These are phyloP conservation scores for Lepiota brunneoincarnata DNA, from an alignment of 768 basidiomycete species.

Conservation along the genomic window DNA sequence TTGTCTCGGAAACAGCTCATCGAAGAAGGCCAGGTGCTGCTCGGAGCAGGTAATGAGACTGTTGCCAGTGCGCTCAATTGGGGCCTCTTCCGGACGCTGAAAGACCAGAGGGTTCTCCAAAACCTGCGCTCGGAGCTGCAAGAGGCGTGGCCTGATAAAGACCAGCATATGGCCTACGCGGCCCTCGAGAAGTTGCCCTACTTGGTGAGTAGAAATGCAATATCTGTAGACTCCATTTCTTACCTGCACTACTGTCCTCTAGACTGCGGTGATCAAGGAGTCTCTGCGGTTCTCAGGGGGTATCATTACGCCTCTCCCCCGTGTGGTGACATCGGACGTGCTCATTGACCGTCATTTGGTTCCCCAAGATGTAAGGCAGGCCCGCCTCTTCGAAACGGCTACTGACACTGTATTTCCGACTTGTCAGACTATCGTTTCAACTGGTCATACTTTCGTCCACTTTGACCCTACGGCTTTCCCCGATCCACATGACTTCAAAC, in stretches of 20 bases:
- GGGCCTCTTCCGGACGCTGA: slow-evolving; percentile 24
- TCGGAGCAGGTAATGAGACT: slow-evolving; percentile 30
- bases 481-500: slow-evolving; percentile 35
- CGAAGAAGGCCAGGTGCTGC: neutral
- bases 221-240: no score
- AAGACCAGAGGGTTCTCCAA: slow-evolving; percentile 15
- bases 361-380: slow-evolving; percentile 33
- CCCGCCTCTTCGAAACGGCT: neutral
- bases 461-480: slow-evolving; percentile 37
- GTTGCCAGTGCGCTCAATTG: slow-evolving; percentile 23
- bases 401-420: neutral
- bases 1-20: neutral
- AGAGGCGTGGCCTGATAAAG: slow-evolving; percentile 31
- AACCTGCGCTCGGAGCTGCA: slow-evolving; percentile 26
- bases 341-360: slow-evolving; percentile 31
- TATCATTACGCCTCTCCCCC: slow-evolving; percentile 33
- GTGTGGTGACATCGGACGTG: slow-evolving; percentile 32
- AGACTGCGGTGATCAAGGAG: slow-evolving; percentile 49
- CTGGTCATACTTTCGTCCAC: slow-evolving; percentile 38
- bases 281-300: slow-evolving; percentile 40
- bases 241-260: no score
- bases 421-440: slow-evolving; percentile 37
- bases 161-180: slow-evolving; percentile 22
- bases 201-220: slow-evolving; percentile 22
- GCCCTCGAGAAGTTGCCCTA: slow-evolving; percentile 35